Conservation (phyloP, 192 early-diverging fungal species). For the Endogone sp. region DNA sequence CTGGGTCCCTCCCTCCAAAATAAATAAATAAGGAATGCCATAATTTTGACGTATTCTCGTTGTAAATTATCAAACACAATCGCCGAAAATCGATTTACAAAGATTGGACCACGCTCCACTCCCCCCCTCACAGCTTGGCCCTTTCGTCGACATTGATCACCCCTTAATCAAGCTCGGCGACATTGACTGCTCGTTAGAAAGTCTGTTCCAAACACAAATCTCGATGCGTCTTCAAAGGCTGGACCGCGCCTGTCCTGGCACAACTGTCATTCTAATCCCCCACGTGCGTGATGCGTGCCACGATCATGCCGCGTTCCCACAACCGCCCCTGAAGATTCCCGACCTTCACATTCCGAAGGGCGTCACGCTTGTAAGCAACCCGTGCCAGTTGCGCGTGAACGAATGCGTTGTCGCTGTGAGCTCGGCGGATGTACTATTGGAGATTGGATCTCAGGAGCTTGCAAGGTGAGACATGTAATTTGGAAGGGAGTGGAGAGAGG, state of each 20-base stretch:
- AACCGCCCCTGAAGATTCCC: constrained; percentile 64
- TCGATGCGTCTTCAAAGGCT: constrained; percentile 52
- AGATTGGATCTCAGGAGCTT: constrained; percentile 67
- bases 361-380: constrained; percentile 51
- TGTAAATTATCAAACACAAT: no score
- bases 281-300: constrained; percentile 71
- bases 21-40: no score
- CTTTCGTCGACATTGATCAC: constrained; percentile 63
- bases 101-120: no score
- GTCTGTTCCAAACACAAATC: constrained; percentile 63
- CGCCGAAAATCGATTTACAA: no score
- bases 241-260: constrained; percentile 33
- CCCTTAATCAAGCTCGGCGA: constrained; percentile 51
- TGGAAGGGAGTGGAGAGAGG: no score
- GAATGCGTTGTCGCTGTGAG: constrained; percentile 75
- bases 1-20: no score
- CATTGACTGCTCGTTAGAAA: constrained; percentile 49
- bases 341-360: constrained; percentile 16
- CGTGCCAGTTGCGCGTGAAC: constrained; percentile 79
- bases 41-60: no score
- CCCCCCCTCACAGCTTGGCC: constrained; percentile 51
- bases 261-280: constrained; percentile 68
- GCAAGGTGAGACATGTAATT: constrained; percentile 32
- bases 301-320: constrained; percentile 77
- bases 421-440: constrained; percentile 73